Evolutionary conservation across 148 eudicot species (phyloP), one percentile per base, ranked within the genome.

Genomic region (Camellia lanceoleosa): DNA sequence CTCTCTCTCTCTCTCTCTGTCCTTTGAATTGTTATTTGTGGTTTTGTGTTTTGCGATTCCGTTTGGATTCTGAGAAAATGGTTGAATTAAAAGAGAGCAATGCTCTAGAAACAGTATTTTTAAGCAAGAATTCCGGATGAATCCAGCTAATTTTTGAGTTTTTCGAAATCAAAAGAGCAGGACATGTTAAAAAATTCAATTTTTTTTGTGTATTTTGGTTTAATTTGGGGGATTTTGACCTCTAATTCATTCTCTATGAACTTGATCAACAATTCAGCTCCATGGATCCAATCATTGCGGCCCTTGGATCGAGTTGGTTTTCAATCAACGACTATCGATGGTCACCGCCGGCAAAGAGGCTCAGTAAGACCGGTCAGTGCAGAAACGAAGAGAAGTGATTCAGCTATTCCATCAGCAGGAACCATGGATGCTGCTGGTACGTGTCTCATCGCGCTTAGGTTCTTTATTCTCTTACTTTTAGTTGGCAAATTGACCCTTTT

Each of bases 351-450:
- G 43, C 58, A 12, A 63, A 47, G 42, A 62, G 46, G 69, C 43
- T 19, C 20, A 0, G 42, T 47, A 19, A 76, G 63, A 13, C 67
- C 64, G 5, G 69, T 76, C 38, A n/a, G 12, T 47, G 79, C 69
- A 47, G 79, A 76, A 62, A 4, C 20, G 10, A 76, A 44, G 56
- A 76, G 55, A 76, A 46, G 69, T 46, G 79, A 76, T 63, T 76
- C 79, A 44, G 19, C 63, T 47, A 13, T 76, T 62, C 68, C 79
- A 47, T 47, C 20, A 12, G 79, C 79, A 11, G 30, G 69, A 12
- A 76, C 44, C 43, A 2, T 20, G 54, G 69, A 5, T 49, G 30
- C 79, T 63, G 30, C 43, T 76, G 79, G 69, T 76, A 62, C 46
- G 56, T 59, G n/a, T 4, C 13, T 20, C 20, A 13, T 47, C 19